A percentile compares a stretch with the other conserved stretches of the same genome.
phyloP scores from a whole-genome alignment of 2,329 filamentous ascomycete genomes.

The Pseudogymnoascus pannorum region DNA sequence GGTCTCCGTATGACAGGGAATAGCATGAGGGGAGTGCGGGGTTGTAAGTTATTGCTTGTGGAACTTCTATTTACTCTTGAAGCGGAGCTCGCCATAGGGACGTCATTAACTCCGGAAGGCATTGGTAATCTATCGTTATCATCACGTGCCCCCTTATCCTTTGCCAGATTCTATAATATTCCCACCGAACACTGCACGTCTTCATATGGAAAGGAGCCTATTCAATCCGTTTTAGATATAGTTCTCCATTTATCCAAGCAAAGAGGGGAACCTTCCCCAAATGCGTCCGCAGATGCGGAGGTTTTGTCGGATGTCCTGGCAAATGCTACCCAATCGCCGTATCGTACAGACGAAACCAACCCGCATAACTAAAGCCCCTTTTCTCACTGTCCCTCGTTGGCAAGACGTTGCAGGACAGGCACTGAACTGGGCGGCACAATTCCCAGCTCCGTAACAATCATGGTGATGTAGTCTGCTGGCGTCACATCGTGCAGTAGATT shows the following conservation, averaged over 20 bases:
- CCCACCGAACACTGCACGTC: not conserved
- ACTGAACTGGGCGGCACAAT: slow-evolving; percentile 81
- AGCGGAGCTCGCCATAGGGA: not conserved
- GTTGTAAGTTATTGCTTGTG: slow-evolving; percentile 5
- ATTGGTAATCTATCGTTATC: slow-evolving; percentile 6
- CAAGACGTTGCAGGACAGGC: slow-evolving; percentile 56
- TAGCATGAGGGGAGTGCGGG: not conserved
- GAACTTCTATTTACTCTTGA: slow-evolving; percentile 3
- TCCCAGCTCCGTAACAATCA: slow-evolving; percentile 87
- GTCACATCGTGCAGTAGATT: slow-evolving; percentile 91
- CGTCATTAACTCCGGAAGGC: not conserved
- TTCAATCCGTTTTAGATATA: not conserved
- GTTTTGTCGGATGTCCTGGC: not conserved
- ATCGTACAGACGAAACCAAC: slow-evolving; percentile 8
- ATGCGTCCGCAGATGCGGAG: not conserved
- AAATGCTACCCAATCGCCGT: not conserved
- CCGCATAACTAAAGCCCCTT: not conserved
- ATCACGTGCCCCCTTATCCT: not conserved
- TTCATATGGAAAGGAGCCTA: not conserved
- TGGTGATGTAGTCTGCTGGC: slow-evolving; percentile 74
- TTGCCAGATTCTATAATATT: not conserved
- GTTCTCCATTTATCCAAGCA: not conserved
- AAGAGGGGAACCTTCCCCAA: not conserved
- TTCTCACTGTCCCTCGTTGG: slow-evolving; percentile 1
- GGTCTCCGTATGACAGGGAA: not conserved